These are phyloP conservation scores for Botrytis pseudocinerea DNA, from an alignment of 2,329 filamentous ascomycete species.

Conservation along the genomic window DNA sequence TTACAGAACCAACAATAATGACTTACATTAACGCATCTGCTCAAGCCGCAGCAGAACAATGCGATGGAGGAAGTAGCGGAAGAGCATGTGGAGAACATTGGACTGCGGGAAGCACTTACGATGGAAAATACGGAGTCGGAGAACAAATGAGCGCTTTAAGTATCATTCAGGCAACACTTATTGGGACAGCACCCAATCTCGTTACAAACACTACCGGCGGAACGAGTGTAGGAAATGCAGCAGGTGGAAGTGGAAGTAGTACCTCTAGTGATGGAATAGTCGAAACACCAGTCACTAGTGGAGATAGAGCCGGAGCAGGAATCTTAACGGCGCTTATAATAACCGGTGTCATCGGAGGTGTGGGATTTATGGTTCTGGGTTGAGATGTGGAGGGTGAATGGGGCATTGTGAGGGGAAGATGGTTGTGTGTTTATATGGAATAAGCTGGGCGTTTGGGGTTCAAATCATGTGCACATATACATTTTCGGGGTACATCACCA, in stretches of 20 bases:
- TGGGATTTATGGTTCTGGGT: slow-evolving; percentile 51
- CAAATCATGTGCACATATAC: neutral
- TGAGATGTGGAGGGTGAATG: slow-evolving; percentile 8
- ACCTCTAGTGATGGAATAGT: slow-evolving; percentile 6
- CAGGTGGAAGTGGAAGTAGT: slow-evolving; percentile 29
- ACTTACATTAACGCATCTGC: slow-evolving; percentile 57
- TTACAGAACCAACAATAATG: slow-evolving; percentile 55
- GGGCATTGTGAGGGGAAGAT: neutral
- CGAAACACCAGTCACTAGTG: slow-evolving; percentile 43
- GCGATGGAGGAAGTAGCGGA: slow-evolving; percentile 53
- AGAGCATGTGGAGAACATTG: slow-evolving; percentile 62
- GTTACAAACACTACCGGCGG: slow-evolving; percentile 56
- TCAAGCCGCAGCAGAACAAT: slow-evolving; percentile 50
- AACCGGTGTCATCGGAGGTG: slow-evolving; percentile 52
- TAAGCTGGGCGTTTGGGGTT: neutral
- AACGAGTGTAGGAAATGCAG: slow-evolving; percentile 48
- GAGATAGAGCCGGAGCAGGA: slow-evolving; percentile 67
- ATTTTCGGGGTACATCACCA: neutral
- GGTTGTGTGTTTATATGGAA: neutral
- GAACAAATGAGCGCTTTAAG: slow-evolving; percentile 72
- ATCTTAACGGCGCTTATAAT: slow-evolving; percentile 60
- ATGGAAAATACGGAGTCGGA: slow-evolving; percentile 62
- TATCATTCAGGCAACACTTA: slow-evolving; percentile 61
- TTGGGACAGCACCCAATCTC: slow-evolving; percentile 46
- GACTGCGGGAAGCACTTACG: slow-evolving; percentile 55